phyloP scores from a whole-genome alignment of 805 yeast genomes.

The Metschnikowia continentalis region DNA sequence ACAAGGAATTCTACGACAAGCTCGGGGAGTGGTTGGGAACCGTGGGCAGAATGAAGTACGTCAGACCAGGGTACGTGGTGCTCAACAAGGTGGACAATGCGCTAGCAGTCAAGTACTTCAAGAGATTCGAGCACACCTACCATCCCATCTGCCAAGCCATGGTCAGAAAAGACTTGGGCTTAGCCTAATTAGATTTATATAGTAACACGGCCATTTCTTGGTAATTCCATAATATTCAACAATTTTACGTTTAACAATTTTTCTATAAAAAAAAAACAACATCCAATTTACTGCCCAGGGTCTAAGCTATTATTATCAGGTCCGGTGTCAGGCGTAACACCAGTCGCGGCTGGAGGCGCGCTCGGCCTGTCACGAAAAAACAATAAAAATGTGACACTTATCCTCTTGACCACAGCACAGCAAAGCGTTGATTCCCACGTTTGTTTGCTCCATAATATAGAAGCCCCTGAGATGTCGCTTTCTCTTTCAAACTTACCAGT shows the following conservation, averaged over 20 bases:
- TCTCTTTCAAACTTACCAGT: conserved; percentile 39
- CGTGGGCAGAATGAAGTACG: conserved; percentile 93
- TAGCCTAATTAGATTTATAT: conserved; percentile 10
- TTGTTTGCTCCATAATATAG: neutral
- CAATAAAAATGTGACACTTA: conserved; percentile 1
- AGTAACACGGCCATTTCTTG: too few relatives aligned
- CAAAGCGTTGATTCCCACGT: neutral
- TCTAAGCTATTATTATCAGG: too few relatives aligned
- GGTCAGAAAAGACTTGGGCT: conserved; percentile 78
- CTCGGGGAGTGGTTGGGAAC: conserved; percentile 84
- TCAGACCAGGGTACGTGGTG: conserved; percentile 76
- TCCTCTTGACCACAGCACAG: neutral
- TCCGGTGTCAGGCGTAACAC: neutral
- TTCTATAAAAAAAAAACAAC: too few relatives aligned
- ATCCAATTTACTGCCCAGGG: too few relatives aligned
- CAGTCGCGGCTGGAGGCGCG: conserved; percentile 3
- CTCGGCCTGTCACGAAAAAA: conserved; percentile 1
- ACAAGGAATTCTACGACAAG: conserved; percentile 41
- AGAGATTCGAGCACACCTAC: conserved; percentile 53
- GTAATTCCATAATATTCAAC: too few relatives aligned
- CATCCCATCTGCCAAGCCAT: conserved; percentile 82
- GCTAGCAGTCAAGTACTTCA: conserved; percentile 64
- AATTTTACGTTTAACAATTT: too few relatives aligned
- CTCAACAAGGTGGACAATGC: conserved; percentile 60
- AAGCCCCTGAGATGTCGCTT: conserved; percentile 19